A percentile compares a stretch with the other conserved stretches of the same genome.
phyloP scores from a whole-genome alignment of 805 yeast genomes.

The Candida hungchunana region DNA sequence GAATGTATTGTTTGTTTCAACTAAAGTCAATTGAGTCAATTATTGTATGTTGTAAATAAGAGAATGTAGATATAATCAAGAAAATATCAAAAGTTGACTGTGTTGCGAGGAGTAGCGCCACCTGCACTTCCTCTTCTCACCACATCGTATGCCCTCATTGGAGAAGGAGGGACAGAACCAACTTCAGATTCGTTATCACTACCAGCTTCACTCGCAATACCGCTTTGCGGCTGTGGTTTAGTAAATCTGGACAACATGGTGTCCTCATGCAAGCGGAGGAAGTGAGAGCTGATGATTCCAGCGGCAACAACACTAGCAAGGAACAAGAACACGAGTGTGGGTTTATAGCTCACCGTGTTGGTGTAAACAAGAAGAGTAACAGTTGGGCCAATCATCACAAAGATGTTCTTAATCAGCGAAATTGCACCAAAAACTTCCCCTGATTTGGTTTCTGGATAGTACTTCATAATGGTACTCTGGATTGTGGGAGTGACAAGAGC shows the following conservation, averaged over 20 bases:
- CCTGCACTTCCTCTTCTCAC: conserved; percentile 14
- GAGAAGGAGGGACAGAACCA: conserved; percentile 3
- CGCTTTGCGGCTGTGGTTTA: conserved; percentile 3
- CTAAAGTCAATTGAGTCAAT: too few species aligned
- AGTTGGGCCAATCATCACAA: conserved; percentile 47
- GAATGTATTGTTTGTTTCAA: too few species aligned
- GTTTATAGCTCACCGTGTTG: conserved; percentile 34
- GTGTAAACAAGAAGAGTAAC: conserved; percentile 45
- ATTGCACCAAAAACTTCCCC: conserved; percentile 76
- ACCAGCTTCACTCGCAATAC: neutral
- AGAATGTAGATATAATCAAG: too few species aligned
- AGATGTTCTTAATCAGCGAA: conserved; percentile 50
- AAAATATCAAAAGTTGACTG: conserved; percentile 7
- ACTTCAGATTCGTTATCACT: conserved; percentile 6
- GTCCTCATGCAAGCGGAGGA: conserved; percentile 16
- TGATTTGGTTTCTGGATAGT: conserved; percentile 50
- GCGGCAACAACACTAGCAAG: conserved; percentile 1
- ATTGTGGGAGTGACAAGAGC: conserved; percentile 53
- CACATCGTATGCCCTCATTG: conserved; percentile 11
- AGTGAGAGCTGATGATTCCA: neutral
- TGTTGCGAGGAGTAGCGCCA: conserved; percentile 6
- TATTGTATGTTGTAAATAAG: too few species aligned
- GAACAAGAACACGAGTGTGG: conserved; percentile 34
- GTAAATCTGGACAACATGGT: conserved; percentile 7
- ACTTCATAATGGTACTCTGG: conserved; percentile 57